Evolutionary conservation across 768 basidiomycete species (phyloP), one percentile per base, ranked within the genome.

Genomic region (Hygrophorus pudorinus): DNA sequence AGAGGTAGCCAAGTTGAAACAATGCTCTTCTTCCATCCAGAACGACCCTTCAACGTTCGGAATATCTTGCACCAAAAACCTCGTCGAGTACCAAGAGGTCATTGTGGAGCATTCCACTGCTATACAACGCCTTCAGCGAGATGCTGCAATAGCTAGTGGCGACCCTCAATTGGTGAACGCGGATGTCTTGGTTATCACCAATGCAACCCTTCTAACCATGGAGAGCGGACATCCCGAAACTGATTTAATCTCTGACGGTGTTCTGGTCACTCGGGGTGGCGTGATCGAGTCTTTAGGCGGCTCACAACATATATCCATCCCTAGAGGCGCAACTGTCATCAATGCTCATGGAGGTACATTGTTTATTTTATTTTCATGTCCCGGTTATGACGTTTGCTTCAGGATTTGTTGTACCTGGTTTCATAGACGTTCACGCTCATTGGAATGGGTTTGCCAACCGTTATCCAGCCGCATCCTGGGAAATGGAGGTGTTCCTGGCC

Each of bases 401-500:
- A 85, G 82, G 78, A 4, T 81, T 68, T 47, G 65, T 86, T 13
- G 59, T 78, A 3, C 83, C 83, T 12, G 84, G 83, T 2, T 85
- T 84, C 56, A 76, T 86, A 40, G 83, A 86, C 45, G 78, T 79
- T 6, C 83, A 86, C 51, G 83, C 83, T 2, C 84, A 86, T 46
- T 85, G 83, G 83, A 53, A 61, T 13, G 81, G 80, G 0, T 72
- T 75, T 46, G 50, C 29, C 0, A 69, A 64, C 24, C 63, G 64
- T 27, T 74, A 75, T 51, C 83, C 83, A 0, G 70, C 80, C 5
- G 68, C 67, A 35, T 84, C 81, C 8, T 86, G 83, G 81, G 82
- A 85, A 53, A 66, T 81, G 65, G 71, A 80, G 54, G 75, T 80
- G 0, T 84, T 85, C 73, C 68, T 86, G 24, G 79, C 82, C 0